Conservation (phyloP, 345 rosid species). For the Rubroshorea leprosula region DNA sequence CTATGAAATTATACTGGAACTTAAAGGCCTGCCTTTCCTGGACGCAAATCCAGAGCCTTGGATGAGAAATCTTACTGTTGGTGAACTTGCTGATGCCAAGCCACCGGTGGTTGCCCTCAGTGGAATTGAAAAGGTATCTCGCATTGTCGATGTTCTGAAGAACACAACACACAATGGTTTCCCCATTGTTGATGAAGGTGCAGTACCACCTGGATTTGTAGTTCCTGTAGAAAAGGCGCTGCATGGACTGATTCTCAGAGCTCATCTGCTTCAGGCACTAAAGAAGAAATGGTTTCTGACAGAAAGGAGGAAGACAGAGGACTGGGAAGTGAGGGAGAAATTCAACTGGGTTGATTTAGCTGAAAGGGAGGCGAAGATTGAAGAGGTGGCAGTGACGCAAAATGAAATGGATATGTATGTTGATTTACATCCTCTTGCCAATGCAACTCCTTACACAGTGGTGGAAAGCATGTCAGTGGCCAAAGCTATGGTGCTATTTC, state of each 20-base stretch:
- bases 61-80: conserved; percentile 86
- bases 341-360: conserved; percentile 76
- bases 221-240: conserved; percentile 48
- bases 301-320: conserved; percentile 73
- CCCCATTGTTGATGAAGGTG: conserved; percentile 55
- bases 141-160: conserved; percentile 59
- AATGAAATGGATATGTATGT: conserved; percentile 82
- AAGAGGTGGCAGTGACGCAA: conserved; percentile 53
- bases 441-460: conserved; percentile 84
- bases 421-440: conserved; percentile 84
- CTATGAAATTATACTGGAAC: conserved; percentile 69
- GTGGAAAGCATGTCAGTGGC: conserved; percentile 85
- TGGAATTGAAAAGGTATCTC: conserved; percentile 72
- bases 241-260: conserved; percentile 76
- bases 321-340: conserved; percentile 70
- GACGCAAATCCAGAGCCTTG: conserved; percentile 91
- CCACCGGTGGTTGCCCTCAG: conserved; percentile 55
- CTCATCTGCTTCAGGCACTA: conserved; percentile 59
- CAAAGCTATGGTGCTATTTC: conserved; percentile 76
- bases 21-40: conserved; percentile 84
- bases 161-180: conserved; percentile 74
- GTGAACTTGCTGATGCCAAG: conserved; percentile 75
- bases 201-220: conserved; percentile 32
- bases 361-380: conserved; percentile 57
- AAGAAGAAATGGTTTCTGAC: conserved; percentile 75